Conservation (phyloP, 345 rosid species). For the Salix dunnii region DNA sequence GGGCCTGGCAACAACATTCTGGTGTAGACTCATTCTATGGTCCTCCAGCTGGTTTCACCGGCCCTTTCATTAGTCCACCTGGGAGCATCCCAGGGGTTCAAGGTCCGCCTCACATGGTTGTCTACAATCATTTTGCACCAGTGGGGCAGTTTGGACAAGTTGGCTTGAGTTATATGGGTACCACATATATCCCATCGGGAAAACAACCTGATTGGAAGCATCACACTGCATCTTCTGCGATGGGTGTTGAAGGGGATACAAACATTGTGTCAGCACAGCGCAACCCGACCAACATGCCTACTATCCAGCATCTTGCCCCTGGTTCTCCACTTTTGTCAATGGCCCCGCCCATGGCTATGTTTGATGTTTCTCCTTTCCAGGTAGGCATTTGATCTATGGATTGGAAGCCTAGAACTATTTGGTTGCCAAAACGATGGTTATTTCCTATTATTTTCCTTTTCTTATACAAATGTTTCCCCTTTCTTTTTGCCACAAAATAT, state of each 20-base stretch:
- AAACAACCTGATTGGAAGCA: conserved; percentile 97
- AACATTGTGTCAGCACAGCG: conserved; percentile 54
- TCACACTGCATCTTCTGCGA: conserved; percentile 58
- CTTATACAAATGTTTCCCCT: background rate
- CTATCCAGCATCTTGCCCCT: conserved; percentile 73
- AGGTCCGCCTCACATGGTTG: conserved; percentile 93
- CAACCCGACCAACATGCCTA: conserved; percentile 53
- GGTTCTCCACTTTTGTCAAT: conserved; percentile 69
- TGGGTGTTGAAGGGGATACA: conserved; percentile 60
- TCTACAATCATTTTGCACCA: conserved; percentile 96
- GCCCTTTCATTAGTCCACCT: conserved; percentile 84
- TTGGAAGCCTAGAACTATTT: background rate
- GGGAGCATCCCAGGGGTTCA: conserved; percentile 87
- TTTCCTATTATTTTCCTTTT: background rate
- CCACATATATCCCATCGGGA: conserved; percentile 83
- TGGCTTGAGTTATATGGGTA: conserved; percentile 94
- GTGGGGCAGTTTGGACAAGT: conserved; percentile 94
- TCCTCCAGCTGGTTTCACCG: conserved; percentile 77
- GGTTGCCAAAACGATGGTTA: background rate
- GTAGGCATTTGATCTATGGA: conserved; percentile 31
- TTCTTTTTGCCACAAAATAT: background rate
- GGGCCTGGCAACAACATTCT: conserved; percentile 82
- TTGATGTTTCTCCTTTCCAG: conserved; percentile 95
- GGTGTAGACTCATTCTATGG: conserved; percentile 93
- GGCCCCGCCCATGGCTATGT: conserved; percentile 80